A percentile compares a stretch with the other conserved stretches of the same genome.
Conservation (phyloP, 2,329 filamentous ascomycete species). For the Ophiostoma sp. region DNA sequence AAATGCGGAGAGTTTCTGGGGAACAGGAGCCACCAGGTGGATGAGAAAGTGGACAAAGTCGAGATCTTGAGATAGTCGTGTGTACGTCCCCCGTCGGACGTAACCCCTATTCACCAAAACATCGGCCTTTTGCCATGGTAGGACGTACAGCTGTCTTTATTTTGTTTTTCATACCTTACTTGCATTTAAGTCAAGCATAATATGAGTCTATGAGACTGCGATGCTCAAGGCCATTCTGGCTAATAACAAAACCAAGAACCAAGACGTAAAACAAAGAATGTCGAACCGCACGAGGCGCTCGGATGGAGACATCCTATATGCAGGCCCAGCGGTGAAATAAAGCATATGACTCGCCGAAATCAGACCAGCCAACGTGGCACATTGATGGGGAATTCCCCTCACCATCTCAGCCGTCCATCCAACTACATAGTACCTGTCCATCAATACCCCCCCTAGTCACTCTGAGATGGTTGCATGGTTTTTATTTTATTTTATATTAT, state of each 20-base stretch:
- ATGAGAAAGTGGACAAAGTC: constrained; percentile 1
- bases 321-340: neutral
- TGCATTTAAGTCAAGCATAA: neutral
- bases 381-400: neutral
- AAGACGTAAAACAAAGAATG: too few species aligned
- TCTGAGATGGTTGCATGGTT: neutral
- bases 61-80: neutral
- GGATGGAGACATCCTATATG: neutral
- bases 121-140: neutral
- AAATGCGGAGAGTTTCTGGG: constrained; percentile 4
- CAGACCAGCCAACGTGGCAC: neutral
- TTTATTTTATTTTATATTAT: neutral
- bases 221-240: neutral
- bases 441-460: neutral
- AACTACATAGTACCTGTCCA: neutral
- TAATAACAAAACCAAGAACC: too few species aligned
- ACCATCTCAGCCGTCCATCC: neutral
- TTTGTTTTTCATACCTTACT: too few species aligned
- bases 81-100: neutral
- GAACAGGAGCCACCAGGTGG: neutral
- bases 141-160: neutral
- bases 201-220: neutral
- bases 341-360: neutral
- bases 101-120: neutral
- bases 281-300: too few species aligned